Evolutionary conservation across 225 moss, liverwort and hornwort genomes (phyloP), one percentile per base, ranked within the genome.

Genomic region (Polytrichum formosum): DNA sequence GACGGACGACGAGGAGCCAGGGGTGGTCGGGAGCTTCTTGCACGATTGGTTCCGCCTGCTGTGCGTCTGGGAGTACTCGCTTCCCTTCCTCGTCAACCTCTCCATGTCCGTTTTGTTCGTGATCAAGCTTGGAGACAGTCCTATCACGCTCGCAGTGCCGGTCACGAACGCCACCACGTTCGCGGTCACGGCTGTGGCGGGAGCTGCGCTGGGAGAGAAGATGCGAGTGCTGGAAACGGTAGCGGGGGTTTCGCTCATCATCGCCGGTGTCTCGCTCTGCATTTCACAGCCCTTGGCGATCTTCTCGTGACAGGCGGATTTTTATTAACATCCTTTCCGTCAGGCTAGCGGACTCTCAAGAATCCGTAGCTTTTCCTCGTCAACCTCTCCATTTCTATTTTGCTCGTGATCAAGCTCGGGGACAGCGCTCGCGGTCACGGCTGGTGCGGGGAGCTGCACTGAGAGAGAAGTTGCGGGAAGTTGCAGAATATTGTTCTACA

Each of bases 131-230:
- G 88, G 90, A 28, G 84, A 92, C 65, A 90, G 90, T 69, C 92
- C 91, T 7, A 84, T 93, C 63, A 90, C 86, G n/a, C 77, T 93
- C 64, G 95, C 92, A 1, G 95, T 95, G 69, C 95, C 95, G 16
- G 92, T 93, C 56, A 95, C 95, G 5, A 91, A 95, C 30, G 92
- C 90, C 54, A 88, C 86, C 67, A 95, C 91, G 20, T 92, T 93
- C 60, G 95, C 88, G 2, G 82, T 86, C 20, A 95, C 95, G 20
- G 88, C 90, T 27, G 68, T 91, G 37, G 85, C 90, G 6, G 92
- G 92, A 28, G 88, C 88, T 19, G 83, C 79, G 1, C 88, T 95
- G 4, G 91, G 92, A 72, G 91, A 91, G 81, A 77, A 76, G 65
- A 77, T 83, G 70, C 73, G 86, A n/a, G 75, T 81, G 1, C 2